Evolutionary conservation across 2,329 filamentous ascomycete genomes (phyloP).

Genomic region (Aspergillus fumigatiaffinis): DNA sequence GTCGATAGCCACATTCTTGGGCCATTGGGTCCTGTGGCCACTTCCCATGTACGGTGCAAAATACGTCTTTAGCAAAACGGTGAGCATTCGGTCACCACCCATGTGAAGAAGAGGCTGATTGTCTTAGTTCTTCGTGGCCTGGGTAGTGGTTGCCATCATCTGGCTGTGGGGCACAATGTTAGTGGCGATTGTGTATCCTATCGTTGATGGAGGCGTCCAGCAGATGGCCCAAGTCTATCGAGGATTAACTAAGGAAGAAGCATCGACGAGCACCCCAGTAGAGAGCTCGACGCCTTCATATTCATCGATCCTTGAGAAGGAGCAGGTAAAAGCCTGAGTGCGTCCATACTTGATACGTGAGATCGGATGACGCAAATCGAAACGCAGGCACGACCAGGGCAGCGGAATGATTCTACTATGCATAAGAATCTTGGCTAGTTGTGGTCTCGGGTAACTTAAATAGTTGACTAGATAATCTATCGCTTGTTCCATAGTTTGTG

Average conservation of each 20-base stretch:
- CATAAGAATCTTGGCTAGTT: no score
- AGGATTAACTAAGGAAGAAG: not conserved
- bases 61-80: slow-evolving; percentile 47
- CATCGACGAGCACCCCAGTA: no score
- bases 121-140: slow-evolving; percentile 46
- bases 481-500: no score
- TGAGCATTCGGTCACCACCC: slow-evolving; percentile 11
- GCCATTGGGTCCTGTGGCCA: slow-evolving; percentile 54
- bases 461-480: no score
- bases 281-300: no score
- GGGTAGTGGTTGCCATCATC: slow-evolving; percentile 50
- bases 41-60: slow-evolving; percentile 53
- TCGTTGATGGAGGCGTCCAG: slow-evolving; percentile 44
- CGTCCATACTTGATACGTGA: no score
- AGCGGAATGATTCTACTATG: no score
- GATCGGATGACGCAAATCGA: no score
- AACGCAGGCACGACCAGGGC: no score
- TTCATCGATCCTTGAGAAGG: no score
- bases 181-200: slow-evolving; percentile 47
- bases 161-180: slow-evolving; percentile 53
- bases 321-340: no score
- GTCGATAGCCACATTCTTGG: slow-evolving; percentile 49
- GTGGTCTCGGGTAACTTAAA: no score
- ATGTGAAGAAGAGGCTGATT: not conserved
- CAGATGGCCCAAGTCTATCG: slow-evolving; percentile 23